Evolutionary conservation across 2,329 filamentous ascomycete species (phyloP).

Genomic region (Talaromyces sp.): DNA sequence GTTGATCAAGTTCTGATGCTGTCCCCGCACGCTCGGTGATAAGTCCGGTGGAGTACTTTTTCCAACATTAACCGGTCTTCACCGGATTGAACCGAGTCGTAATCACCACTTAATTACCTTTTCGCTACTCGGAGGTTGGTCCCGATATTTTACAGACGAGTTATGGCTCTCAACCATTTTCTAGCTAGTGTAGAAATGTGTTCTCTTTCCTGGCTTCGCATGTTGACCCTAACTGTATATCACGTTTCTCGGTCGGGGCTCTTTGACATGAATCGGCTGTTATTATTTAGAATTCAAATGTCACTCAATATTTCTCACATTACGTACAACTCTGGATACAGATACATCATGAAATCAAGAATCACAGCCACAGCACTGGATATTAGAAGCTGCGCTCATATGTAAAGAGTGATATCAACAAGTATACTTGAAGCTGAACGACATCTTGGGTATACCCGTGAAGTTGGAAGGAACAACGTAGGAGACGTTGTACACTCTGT

Average conservation of each 20-base stretch:
- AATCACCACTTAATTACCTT: neutral
- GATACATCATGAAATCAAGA: neutral
- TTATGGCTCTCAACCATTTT: neutral
- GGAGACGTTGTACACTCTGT: slow-evolving; percentile 47
- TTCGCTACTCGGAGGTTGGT: neutral
- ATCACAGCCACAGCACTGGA: neutral
- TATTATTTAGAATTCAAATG: neutral
- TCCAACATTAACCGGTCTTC: neutral
- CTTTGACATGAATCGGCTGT: neutral
- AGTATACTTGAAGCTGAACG: slow-evolving; percentile 33
- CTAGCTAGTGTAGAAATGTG: neutral
- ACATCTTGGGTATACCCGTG: slow-evolving; percentile 37
- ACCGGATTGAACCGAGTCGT: neutral
- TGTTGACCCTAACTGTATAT: neutral
- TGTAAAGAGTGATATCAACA: slow-evolving; percentile 21
- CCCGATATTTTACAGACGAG: neutral
- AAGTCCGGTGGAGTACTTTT: neutral
- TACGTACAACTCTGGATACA: neutral
- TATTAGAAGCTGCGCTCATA: neutral
- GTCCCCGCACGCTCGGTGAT: neutral
- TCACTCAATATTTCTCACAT: neutral
- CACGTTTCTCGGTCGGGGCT: neutral
- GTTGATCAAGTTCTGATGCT: neutral
- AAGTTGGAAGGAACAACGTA: slow-evolving; percentile 44
- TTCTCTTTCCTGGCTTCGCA: neutral